Evolutionary conservation across 805 yeast genomes (phyloP).

Genomic region (Saccharomycopsis sp.): DNA sequence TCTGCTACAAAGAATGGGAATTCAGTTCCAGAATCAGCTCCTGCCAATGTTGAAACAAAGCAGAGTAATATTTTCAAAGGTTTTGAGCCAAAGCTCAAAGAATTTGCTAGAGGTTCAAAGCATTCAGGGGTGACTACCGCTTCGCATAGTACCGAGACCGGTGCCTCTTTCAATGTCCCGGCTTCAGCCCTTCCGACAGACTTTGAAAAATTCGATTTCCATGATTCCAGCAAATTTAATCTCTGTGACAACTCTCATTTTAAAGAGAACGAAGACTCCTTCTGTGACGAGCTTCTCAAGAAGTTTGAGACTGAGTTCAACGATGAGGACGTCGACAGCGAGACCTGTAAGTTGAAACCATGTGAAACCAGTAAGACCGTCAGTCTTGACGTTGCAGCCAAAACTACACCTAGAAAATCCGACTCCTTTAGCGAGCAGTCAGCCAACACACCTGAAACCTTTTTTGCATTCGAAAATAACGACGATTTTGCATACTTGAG

Average conservation of each 20-base stretch:
- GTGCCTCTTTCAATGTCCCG: background rate
- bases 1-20: background rate
- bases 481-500: background rate
- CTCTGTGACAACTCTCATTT: background rate
- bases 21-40: background rate
- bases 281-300: conserved; percentile 1
- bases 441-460: background rate
- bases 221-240: background rate
- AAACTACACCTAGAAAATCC: too few relatives aligned
- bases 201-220: background rate
- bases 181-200: background rate
- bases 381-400: background rate
- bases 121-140: background rate
- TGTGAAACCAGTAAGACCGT: background rate
- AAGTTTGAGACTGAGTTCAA: background rate
- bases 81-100: background rate
- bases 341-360: background rate
- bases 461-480: background rate
- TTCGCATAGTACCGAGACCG: background rate
- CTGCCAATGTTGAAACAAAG: background rate
- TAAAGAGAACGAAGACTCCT: background rate
- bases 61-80: background rate
- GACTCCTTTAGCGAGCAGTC: too few relatives aligned
- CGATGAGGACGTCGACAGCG: background rate
- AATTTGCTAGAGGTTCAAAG: background rate